Evolutionary conservation across 345 rosid genomes (phyloP).

Genomic region (Atalantia buxifolia): DNA sequence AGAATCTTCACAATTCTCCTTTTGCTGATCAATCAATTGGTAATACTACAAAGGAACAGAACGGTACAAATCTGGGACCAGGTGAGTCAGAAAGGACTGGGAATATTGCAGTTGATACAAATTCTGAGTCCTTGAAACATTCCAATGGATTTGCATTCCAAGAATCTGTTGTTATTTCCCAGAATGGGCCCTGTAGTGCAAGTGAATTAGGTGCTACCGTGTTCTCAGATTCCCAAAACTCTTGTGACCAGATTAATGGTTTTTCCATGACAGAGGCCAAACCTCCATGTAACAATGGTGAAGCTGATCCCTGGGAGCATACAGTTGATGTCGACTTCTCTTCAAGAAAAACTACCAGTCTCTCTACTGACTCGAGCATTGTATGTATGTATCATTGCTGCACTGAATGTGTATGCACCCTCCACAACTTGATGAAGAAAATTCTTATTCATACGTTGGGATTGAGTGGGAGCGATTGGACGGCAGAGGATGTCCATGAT

Average conservation of each 20-base stretch:
- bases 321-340: slow-evolving; percentile 14
- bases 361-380: slow-evolving; percentile 29
- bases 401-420: slow-evolving; percentile 46
- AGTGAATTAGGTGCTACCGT: slow-evolving; percentile 11
- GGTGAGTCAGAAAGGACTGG: slow-evolving; percentile 21
- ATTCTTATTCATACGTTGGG: slow-evolving; percentile 43
- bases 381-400: slow-evolving; percentile 70
- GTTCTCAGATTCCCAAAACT: slow-evolving; percentile 14
- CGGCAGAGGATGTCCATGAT: slow-evolving; percentile 65
- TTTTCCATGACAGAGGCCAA: neutral
- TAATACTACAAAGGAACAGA: slow-evolving; percentile 28
- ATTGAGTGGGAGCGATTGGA: slow-evolving; percentile 31
- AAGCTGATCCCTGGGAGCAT: slow-evolving; percentile 15
- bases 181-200: slow-evolving; percentile 27
- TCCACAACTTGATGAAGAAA: slow-evolving; percentile 48
- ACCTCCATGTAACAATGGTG: slow-evolving; percentile 18
- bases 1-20: slow-evolving; percentile 31
- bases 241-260: slow-evolving; percentile 23
- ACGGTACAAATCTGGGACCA: slow-evolving; percentile 26
- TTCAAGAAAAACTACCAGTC: slow-evolving; percentile 16
- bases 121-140: slow-evolving; percentile 20
- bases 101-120: slow-evolving; percentile 18
- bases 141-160: slow-evolving; percentile 23
- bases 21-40: slow-evolving; percentile 17
- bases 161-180: slow-evolving; percentile 14